phyloP scores from a whole-genome alignment of 1,284 basidiomycete genomes.

The Cryptococcus hybrid region DNA sequence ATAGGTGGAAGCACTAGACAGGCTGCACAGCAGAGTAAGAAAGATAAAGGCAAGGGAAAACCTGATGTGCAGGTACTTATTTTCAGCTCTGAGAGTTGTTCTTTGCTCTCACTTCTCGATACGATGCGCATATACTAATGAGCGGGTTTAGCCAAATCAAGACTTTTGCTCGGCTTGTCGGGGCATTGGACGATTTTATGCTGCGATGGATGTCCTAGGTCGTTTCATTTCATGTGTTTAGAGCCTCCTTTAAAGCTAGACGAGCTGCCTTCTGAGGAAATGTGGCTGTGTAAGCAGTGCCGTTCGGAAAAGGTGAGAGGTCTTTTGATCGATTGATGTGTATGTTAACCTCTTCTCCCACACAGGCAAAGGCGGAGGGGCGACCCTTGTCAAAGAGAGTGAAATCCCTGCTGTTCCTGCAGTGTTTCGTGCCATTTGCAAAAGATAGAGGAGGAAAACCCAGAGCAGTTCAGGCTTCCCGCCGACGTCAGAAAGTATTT shows the following conservation, averaged over 20 bases:
- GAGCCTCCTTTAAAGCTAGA: constrained; percentile 87
- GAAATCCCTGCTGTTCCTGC: constrained; percentile 29
- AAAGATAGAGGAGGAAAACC: constrained; percentile 49
- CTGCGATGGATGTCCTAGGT: constrained; percentile 94
- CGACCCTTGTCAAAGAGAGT: constrained; percentile 21
- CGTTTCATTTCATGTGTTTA: constrained; percentile 95
- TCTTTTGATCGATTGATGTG: background rate
- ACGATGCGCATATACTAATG: constrained; percentile 5
- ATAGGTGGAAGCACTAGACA: constrained; percentile 28
- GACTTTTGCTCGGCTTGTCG: constrained; percentile 93
- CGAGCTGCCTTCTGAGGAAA: constrained; percentile 79
- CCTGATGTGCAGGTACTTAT: constrained; percentile 24
- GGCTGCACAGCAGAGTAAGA: constrained; percentile 11
- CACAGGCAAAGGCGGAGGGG: constrained; percentile 5
- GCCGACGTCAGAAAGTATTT: constrained; percentile 81
- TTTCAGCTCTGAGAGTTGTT: background rate
- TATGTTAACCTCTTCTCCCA: background rate
- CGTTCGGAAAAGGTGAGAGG: constrained; percentile 34
- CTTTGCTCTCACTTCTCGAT: background rate
- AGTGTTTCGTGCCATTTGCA: constrained; percentile 34
- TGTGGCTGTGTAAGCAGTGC: constrained; percentile 77
- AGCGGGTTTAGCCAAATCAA: constrained; percentile 68
- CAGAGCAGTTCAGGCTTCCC: constrained; percentile 77
- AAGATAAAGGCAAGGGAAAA: constrained; percentile 32
- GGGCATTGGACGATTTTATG: constrained; percentile 70